Base-by-base conservation (phyloP, 139 green algal species). In the Chlorella sp. region DNA sequence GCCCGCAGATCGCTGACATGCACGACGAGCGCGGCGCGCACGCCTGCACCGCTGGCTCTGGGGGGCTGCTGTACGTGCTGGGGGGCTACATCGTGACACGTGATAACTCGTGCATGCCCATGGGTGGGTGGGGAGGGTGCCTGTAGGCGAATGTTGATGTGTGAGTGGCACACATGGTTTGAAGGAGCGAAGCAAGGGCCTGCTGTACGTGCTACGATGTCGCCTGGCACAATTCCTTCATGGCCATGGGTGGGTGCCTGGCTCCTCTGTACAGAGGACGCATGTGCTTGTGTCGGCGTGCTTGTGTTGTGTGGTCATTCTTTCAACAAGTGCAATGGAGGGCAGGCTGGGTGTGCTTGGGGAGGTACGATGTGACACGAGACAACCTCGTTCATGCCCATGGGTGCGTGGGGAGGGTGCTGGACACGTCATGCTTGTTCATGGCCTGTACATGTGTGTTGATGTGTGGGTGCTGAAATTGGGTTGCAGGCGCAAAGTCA, bases 81-180 rank as follows among this genome's bases (percentile, higher is more conserved):
- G 83, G 83, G 12, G 83, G 83, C 28, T 87, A 87, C 64, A 64
- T 80, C 37, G 83, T 87, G 24, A 87, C 75, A 60, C 81, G 39
- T 3, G 28, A 48, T 5, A 40, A 34, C 24, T 24, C 61, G 0
- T 87, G 79, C 64, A 87, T 87, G 83, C 37, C 68, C 36, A 39
- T 66, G 1, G 83, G 83, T 80, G 64, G 32, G 80, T 32, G 32
- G 19, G 14, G 2, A 42, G 73, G 26, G 16, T 39, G 2, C 24
- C 14, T 37, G 71, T 14, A 28, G 71, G 24, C 12, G 71, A 16
- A 3, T 28, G 66, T 30, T 73, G 68, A 12, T 7, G 26, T 77
- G 11, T 3, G 26, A 7, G 16, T 40, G 75, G n/a, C n/a, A n/a
- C n/a, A n/a, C n/a, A n/a, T n/a, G n/a, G n/a, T n/a, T n/a, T n/a